A percentile compares a stretch with the other conserved stretches of the same genome.
Conservation (phyloP, 108 stramenopile genomes). For the Conticribra weissflogii region DNA sequence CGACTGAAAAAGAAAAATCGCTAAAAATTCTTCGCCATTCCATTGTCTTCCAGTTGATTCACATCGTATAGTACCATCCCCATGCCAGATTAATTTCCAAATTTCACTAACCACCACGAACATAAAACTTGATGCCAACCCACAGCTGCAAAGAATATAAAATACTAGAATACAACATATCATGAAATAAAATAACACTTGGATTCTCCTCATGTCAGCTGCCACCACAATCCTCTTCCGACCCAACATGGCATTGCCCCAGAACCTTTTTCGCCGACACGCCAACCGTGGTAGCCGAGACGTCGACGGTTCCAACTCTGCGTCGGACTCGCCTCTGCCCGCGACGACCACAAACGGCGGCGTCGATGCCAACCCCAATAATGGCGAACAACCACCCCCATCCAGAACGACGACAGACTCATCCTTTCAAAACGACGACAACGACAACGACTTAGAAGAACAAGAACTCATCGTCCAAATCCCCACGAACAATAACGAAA, state of each 20-base stretch:
- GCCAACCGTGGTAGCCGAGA: neutral
- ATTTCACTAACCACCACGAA: too few relatives aligned
- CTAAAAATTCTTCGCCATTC: too few relatives aligned
- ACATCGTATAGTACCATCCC: too few relatives aligned
- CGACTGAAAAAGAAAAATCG: too few relatives aligned
- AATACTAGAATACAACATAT: neutral
- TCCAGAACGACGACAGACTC: neutral
- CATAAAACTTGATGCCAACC: too few relatives aligned
- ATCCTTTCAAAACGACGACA: neutral
- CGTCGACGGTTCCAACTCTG: neutral
- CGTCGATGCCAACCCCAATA: neutral
- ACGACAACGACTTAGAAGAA: constrained; percentile 14
- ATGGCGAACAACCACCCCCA: neutral
- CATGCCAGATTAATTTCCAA: too few relatives aligned
- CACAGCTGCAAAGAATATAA: neutral
- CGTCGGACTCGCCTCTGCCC: too few relatives aligned
- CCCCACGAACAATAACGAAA: constrained; percentile 5
- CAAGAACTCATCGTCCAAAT: constrained; percentile 42
- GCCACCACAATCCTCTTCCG: neutral
- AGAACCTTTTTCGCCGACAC: constrained; percentile 7
- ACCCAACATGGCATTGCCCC: neutral
- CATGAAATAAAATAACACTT: neutral
- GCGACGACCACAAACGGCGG: neutral
- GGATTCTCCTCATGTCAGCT: too few relatives aligned
- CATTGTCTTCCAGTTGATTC: too few relatives aligned